Percentiles rank a stretch among this genome's conserved stretches.
phyloP scores from a whole-genome alignment of 1,284 basidiomycete species.

The Cutaneotrichosporon dermatis region DNA sequence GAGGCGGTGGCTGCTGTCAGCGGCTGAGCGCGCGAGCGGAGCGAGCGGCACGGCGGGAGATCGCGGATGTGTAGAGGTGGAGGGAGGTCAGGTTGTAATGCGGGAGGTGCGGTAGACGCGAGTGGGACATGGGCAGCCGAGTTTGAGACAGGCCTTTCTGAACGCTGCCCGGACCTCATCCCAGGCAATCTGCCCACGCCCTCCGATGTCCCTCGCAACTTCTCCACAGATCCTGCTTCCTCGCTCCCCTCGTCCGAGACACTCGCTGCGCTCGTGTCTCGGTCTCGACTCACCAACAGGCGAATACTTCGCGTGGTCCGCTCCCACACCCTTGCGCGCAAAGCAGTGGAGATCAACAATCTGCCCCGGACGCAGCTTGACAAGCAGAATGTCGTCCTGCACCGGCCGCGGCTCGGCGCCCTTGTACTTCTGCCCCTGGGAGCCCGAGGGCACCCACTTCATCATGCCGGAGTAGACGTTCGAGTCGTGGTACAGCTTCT shows the following conservation, averaged over 20 bases:
- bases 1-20: conserved; percentile 73
- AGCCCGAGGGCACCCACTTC: conserved; percentile 79
- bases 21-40: too few relatives aligned
- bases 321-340: conserved; percentile 75
- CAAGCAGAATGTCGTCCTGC: conserved; percentile 80
- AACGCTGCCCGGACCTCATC: too few relatives aligned
- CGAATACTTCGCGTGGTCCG: conserved; percentile 94
- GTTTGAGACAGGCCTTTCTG: too few relatives aligned
- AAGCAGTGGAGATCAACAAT: conserved; percentile 80
- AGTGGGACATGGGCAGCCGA: too few relatives aligned
- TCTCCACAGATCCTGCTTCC: too few relatives aligned
- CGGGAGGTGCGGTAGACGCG: too few relatives aligned
- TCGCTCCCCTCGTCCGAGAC: too few relatives aligned
- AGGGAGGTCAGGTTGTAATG: too few relatives aligned
- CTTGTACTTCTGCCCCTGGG: conserved; percentile 58
- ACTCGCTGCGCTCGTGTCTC: too few relatives aligned
- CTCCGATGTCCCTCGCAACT: too few relatives aligned
- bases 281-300: conserved; percentile 71
- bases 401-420: conserved; percentile 46
- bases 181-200: too few relatives aligned
- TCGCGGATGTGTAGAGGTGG: neutral
- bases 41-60: too few relatives aligned
- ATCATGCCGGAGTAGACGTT: conserved; percentile 73
- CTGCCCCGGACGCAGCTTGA: conserved; percentile 85
- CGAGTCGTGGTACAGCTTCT: conserved; percentile 62